phyloP scores from a whole-genome alignment of 129 eudicot species.

The Centaurea solstitialis region DNA sequence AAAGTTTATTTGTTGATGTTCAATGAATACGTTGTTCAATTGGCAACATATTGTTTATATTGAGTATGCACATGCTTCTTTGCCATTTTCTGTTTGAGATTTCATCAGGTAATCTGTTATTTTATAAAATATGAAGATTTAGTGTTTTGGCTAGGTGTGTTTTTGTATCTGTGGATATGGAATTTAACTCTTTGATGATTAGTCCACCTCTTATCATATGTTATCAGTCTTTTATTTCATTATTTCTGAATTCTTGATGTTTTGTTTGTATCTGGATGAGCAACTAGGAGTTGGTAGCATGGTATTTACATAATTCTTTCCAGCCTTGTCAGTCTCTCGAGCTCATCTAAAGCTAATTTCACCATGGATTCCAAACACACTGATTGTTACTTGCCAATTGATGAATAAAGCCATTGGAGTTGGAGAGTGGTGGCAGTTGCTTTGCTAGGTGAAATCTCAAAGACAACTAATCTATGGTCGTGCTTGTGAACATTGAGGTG shows the following conservation, averaged over 20 bases:
- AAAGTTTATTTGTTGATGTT: slow-evolving; percentile 11
- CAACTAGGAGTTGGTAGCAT: background rate
- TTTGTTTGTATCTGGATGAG: slow-evolving; percentile 13
- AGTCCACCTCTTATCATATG: background rate
- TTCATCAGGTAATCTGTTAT: slow-evolving; percentile 2
- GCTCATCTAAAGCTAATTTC: too few relatives aligned
- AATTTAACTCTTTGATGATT: background rate
- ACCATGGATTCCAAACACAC: too few relatives aligned
- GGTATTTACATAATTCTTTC: background rate
- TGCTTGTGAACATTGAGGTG: background rate
- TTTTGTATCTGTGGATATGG: background rate
- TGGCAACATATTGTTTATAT: slow-evolving; percentile 11
- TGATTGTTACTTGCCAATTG: background rate
- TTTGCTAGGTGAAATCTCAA: background rate
- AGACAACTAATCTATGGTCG: background rate
- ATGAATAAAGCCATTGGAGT: background rate
- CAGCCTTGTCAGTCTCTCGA: background rate
- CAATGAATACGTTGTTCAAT: slow-evolving; percentile 1
- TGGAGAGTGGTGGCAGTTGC: background rate
- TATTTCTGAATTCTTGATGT: background rate
- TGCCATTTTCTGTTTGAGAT: slow-evolving; percentile 2
- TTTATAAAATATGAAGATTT: slow-evolving; percentile 1
- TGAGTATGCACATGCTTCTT: slow-evolving; percentile 10
- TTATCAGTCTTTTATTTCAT: background rate
- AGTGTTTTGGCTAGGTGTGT: background rate